Percentiles rank a stretch among this genome's conserved stretches.
Evolutionary conservation across 2,329 filamentous ascomycete species (phyloP).

Genomic region (Myriosclerotinia curreyana): DNA sequence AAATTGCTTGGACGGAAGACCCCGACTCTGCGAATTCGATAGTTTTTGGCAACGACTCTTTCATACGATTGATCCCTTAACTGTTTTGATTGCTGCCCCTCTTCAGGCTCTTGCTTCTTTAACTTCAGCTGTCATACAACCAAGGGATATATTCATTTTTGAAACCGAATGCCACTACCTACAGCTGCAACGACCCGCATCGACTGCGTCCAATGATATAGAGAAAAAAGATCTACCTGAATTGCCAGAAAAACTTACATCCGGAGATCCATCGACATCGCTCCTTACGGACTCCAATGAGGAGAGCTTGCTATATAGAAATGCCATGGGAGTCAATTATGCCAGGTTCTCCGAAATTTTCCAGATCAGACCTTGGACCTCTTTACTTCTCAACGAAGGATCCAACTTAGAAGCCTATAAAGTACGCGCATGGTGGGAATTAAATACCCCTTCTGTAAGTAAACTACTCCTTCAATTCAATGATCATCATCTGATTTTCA

Average conservation of each 20-base stretch:
- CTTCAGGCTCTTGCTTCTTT: constrained; percentile 61
- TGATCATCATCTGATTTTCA: constrained; percentile 18
- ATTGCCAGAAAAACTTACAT: background rate
- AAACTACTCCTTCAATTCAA: background rate
- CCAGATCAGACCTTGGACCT: constrained; percentile 53
- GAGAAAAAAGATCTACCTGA: background rate
- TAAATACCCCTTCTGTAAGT: constrained; percentile 48
- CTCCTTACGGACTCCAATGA: background rate
- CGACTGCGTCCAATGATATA: background rate
- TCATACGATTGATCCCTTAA: constrained; percentile 49
- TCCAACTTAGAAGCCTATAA: constrained; percentile 65
- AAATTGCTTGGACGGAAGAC: constrained; percentile 23
- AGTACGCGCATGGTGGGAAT: constrained; percentile 68
- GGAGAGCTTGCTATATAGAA: constrained; percentile 2
- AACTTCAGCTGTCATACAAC: constrained; percentile 54
- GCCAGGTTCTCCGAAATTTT: constrained; percentile 26
- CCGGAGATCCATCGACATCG: background rate
- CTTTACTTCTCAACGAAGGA: constrained; percentile 69
- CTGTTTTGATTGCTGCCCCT: constrained; percentile 58
- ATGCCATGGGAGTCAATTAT: background rate
- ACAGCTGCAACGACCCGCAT: constrained; percentile 40
- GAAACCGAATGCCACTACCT: constrained; percentile 61
- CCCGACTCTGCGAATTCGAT: constrained; percentile 24
- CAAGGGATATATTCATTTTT: constrained; percentile 61
- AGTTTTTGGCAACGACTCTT: constrained; percentile 57